Conservation (phyloP, 2,329 filamentous ascomycete genomes). For the Dactylellina drechsleri region DNA sequence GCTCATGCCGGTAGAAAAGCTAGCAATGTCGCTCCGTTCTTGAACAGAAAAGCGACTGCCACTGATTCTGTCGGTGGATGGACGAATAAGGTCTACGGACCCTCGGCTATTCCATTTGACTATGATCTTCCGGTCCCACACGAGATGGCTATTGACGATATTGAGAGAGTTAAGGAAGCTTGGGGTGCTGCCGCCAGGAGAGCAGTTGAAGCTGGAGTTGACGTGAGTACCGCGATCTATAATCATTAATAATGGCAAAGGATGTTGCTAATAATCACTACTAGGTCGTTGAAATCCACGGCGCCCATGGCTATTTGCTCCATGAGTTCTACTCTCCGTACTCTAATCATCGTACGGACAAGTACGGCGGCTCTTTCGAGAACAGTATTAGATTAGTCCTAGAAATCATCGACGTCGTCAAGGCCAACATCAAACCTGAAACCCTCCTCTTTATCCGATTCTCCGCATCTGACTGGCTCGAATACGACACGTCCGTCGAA, state of each 20-base stretch:
- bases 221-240: constrained; percentile 56
- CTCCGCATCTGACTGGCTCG: constrained; percentile 73
- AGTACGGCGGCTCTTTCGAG: constrained; percentile 73
- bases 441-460: constrained; percentile 70
- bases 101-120: constrained; percentile 64
- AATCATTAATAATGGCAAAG: background rate
- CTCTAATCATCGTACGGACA: constrained; percentile 70
- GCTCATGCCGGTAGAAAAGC: constrained; percentile 81
- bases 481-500: constrained; percentile 59
- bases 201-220: constrained; percentile 60
- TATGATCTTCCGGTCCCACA: constrained; percentile 57
- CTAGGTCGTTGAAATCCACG: constrained; percentile 67
- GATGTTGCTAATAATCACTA: too few relatives aligned
- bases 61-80: constrained; percentile 66
- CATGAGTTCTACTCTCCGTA: constrained; percentile 68
- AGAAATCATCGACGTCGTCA: constrained; percentile 67
- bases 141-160: constrained; percentile 60
- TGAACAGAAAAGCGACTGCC: constrained; percentile 69
- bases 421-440: constrained; percentile 66
- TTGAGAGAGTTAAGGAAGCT: constrained; percentile 60
- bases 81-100: constrained; percentile 68
- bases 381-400: constrained; percentile 73
- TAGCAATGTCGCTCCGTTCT: constrained; percentile 72
- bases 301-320: constrained; percentile 70
- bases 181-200: constrained; percentile 60